Conservation (phyloP, 192 early-diverging fungal genomes). For the Phycomyces blakesleeanus region DNA sequence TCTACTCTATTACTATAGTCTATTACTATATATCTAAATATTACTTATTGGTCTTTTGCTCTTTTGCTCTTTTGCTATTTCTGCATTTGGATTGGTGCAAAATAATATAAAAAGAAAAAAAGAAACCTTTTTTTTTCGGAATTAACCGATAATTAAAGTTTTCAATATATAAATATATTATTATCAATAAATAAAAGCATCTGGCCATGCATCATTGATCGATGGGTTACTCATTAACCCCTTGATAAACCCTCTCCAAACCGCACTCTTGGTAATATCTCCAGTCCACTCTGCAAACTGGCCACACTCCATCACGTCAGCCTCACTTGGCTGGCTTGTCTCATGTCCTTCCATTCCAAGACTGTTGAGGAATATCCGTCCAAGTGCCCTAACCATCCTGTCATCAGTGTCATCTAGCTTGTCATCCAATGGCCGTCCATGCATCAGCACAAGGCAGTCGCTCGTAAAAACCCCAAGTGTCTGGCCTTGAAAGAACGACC, state of each 20-base stretch:
- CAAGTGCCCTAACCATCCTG: constrained; percentile 6
- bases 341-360: constrained; percentile 14
- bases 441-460: constrained; percentile 35
- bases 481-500: constrained; percentile 40
- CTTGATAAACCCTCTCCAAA: constrained; percentile 37
- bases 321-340: background rate
- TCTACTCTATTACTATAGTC: too few relatives aligned
- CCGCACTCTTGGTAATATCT: constrained; percentile 20
- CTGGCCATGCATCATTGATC: constrained; percentile 31
- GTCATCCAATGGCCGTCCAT: background rate
- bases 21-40: too few relatives aligned
- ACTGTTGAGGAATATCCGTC: constrained; percentile 12
- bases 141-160: too few relatives aligned
- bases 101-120: too few relatives aligned
- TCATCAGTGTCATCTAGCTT: background rate
- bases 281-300: background rate
- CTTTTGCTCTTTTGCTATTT: too few relatives aligned
- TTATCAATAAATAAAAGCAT: constrained; percentile 22
- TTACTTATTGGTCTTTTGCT: too few relatives aligned
- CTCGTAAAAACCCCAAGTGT: constrained; percentile 39
- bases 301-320: background rate
- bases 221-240: constrained; percentile 34
- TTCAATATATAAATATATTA: too few relatives aligned
- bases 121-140: too few relatives aligned
- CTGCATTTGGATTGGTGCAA: too few relatives aligned